A percentile compares a stretch with the other conserved stretches of the same genome.
Evolutionary conservation across 495 filamentous ascomycete genomes (phyloP).

Genomic region (Aspergillus nidulans): DNA sequence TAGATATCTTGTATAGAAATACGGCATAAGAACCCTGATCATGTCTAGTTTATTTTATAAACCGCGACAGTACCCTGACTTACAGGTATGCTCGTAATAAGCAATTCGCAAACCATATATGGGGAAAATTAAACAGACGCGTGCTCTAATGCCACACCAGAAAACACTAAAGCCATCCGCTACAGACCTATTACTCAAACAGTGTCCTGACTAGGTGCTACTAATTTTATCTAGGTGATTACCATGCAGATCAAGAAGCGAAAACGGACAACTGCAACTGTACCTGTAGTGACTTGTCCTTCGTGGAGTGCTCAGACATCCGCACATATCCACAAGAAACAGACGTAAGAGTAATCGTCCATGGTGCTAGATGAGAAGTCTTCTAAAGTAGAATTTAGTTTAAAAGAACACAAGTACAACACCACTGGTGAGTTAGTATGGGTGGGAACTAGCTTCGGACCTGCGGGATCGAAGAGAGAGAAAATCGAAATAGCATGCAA

Average conservation of each 20-base stretch:
- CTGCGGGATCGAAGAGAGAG: conserved; percentile 21
- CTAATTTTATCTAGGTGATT: no score
- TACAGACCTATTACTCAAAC: background rate
- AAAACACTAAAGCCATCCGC: no score
- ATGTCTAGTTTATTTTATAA: background rate
- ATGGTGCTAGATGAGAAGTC: background rate
- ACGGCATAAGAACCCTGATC: background rate
- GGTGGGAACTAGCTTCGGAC: conserved; percentile 24
- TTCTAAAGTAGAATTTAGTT: background rate
- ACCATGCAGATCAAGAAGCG: conserved; percentile 8
- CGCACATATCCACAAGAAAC: conserved; percentile 1
- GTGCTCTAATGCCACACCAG: no score
- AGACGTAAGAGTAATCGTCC: background rate
- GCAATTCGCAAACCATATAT: no score
- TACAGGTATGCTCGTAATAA: no score
- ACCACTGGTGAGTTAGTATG: background rate
- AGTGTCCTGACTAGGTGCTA: background rate
- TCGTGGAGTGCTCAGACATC: conserved; percentile 13
- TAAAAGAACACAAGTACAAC: background rate
- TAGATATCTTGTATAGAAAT: background rate
- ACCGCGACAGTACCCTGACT: no score
- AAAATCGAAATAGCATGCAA: conserved; percentile 13
- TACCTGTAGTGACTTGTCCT: no score
- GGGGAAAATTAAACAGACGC: no score
- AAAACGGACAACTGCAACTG: background rate